Evolutionary conservation across 2,329 filamentous ascomycete species (phyloP), one percentile per base, ranked within the genome.

Genomic region (Triangularia verruculosa): DNA sequence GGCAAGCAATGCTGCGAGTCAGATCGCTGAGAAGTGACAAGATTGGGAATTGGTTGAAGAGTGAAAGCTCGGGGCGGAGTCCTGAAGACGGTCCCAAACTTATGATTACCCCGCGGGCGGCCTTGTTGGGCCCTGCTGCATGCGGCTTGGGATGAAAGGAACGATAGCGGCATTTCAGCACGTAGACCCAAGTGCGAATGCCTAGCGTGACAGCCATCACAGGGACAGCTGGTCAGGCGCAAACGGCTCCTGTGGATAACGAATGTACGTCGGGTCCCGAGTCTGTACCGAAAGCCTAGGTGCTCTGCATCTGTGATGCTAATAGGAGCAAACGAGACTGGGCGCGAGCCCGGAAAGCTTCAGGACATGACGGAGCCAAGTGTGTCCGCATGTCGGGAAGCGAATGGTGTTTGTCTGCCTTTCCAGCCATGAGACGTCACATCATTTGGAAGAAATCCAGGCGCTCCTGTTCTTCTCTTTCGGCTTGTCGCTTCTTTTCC

Each of bases 391-490:
- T 47, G 39, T 47, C 39, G 9, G 39, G 17, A 47, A 20, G n/a
- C 7, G 13, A 20, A 9, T 17, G 4, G 55, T 39, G 17, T 22
- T n/a, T 27, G 54, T 34, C 13, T 56, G 25, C 13, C n/a, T 32
- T 20, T 12, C 32, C 25, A 20, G 17, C 11, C 6, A 9, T 9
- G 17, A 32, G 54, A 15, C n/a, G 13, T 70, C 63, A 71, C 63
- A 71, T 64, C 67, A 70, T 70, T 63, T 71, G 69, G 51, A 71
- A 66, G 32, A 70, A 70, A 15, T 71, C 67, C 57, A 68, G 20
- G 9, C 68, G 51, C 22, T 71, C 69, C 57, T 70, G 69, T 55
- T 70, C 69, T 57, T 70, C 68, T 58, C 64, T 57, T 20, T 68
- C 68, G 8, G 66, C 63, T 9, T 47, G 39, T 60, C 68, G 66